A percentile compares a stretch with the other conserved stretches of the same genome.
Conservation (phyloP, 257 asterid species). For the Solanum medicagineum region DNA sequence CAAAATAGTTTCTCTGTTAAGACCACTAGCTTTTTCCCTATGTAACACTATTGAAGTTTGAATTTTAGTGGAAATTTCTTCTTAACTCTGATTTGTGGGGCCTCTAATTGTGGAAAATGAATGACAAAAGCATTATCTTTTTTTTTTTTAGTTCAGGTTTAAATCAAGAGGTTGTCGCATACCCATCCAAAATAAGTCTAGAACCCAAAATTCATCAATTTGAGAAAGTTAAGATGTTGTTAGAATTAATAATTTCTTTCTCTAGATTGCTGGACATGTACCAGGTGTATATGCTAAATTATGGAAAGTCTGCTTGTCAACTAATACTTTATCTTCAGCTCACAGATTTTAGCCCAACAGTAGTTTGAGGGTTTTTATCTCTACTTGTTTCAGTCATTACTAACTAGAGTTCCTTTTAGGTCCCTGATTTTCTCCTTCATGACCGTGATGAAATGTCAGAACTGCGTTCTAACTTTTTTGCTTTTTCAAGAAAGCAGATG, state of each 20-base stretch:
- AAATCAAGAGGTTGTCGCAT: not conserved
- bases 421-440: slow-evolving; percentile 17
- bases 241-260: not conserved
- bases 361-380: not conserved
- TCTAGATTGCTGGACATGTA: not conserved
- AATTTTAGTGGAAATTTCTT: not conserved
- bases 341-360: not conserved
- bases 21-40: not conserved
- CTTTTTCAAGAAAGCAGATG: slow-evolving; percentile 18
- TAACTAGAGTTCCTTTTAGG: not conserved
- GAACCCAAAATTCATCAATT: not conserved
- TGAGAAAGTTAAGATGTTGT: not conserved
- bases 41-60: not conserved
- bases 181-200: not conserved
- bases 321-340: not conserved
- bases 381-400: not conserved
- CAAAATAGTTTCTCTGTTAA: not conserved
- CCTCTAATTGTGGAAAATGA: not conserved
- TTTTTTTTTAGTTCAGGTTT: not conserved
- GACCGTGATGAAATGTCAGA: slow-evolving; percentile 14
- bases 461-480: slow-evolving; percentile 15
- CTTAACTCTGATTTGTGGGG: not conserved
- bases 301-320: not conserved
- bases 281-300: not conserved
- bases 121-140: not conserved